Evolutionary conservation across 495 filamentous ascomycete species (phyloP).

Genomic region (Trichoderma parareesei): DNA sequence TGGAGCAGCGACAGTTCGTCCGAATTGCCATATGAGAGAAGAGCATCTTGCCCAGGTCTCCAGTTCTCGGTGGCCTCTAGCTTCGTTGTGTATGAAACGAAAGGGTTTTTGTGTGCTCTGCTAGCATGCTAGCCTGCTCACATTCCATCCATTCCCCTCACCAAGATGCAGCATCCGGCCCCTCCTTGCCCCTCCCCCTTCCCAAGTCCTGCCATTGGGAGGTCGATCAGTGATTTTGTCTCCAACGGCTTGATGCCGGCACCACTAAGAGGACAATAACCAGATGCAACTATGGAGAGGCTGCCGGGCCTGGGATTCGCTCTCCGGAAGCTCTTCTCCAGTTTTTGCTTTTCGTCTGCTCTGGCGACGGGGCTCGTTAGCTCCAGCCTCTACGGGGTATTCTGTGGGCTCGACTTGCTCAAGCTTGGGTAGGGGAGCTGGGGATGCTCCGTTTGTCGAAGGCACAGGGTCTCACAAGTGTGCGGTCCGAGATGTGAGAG

Average conservation of each 20-base stretch:
- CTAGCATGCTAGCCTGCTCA: background rate
- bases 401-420: background rate
- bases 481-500: background rate
- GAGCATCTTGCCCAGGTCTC: background rate
- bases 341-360: background rate
- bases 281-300: conserved; percentile 9
- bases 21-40: background rate
- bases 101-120: conserved; percentile 1
- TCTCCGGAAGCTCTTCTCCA: background rate
- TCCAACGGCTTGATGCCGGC: background rate
- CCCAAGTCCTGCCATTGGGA: background rate
- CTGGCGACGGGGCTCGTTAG: conserved; percentile 3
- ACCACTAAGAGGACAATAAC: background rate
- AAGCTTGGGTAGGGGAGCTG: too few relatives aligned
- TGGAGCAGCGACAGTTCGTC: background rate
- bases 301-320: background rate
- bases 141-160: background rate
- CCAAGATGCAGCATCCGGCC: conserved; percentile 4
- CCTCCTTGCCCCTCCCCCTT: conserved; percentile 5
- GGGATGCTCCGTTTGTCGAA: background rate
- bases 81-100: background rate
- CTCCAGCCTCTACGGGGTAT: conserved; percentile 5
- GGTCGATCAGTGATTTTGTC: background rate
- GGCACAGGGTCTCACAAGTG: background rate
- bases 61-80: background rate